Conservation (phyloP, 1,284 basidiomycete genomes). For the Rugosomyces carneus region DNA sequence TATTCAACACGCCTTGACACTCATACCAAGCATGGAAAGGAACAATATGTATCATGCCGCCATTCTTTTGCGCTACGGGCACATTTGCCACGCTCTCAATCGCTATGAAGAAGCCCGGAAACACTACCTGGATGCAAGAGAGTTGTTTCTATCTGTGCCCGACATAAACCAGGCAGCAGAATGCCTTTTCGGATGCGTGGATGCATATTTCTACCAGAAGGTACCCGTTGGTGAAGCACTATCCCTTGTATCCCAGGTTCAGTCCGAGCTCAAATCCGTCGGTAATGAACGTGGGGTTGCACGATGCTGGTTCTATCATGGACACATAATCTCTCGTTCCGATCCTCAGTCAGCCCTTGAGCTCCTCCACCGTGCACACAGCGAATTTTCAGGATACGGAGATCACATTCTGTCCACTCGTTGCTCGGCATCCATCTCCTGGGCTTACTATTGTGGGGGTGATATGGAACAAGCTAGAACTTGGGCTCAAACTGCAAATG, state of each 20-base stretch:
- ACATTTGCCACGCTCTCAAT: not conserved
- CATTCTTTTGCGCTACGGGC: not conserved
- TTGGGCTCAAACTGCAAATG: not conserved
- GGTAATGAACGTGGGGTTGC: too few relatives aligned
- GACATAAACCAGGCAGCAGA: not conserved
- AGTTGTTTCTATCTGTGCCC: not conserved
- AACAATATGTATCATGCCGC: not conserved
- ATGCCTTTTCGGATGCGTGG: not conserved
- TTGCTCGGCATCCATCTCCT: not conserved
- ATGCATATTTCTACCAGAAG: not conserved
- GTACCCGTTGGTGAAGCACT: too few relatives aligned
- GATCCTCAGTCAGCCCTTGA: too few relatives aligned
- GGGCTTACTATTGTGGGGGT: not conserved
- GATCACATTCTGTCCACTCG: not conserved
- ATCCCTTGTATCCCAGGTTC: too few relatives aligned
- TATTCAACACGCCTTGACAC: conserved; percentile 1
- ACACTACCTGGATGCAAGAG: not conserved
- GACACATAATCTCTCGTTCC: too few relatives aligned
- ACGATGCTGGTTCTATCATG: too few relatives aligned
- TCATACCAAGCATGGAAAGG: not conserved
- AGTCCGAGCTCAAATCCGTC: too few relatives aligned
- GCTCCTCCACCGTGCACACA: too few relatives aligned
- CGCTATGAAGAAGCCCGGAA: not conserved
- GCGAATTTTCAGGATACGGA: too few relatives aligned
- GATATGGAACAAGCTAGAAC: not conserved